These are phyloP conservation scores for Monosporascus sp. DNA, from an alignment of 2,329 filamentous ascomycete genomes.

Conservation along the genomic window DNA sequence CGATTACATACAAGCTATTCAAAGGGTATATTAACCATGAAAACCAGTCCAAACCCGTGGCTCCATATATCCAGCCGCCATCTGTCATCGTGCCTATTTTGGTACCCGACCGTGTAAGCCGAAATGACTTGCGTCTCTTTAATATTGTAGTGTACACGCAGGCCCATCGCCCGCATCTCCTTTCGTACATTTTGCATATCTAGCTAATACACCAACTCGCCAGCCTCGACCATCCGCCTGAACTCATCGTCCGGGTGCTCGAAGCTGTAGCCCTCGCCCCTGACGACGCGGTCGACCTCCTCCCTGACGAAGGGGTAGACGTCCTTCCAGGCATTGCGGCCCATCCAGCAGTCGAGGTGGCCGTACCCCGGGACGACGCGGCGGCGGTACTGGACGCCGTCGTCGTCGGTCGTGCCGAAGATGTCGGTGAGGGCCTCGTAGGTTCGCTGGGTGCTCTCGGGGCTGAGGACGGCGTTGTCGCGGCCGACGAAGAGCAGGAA, in stretches of 20 bases:
- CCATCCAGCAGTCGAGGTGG: slow-evolving; percentile 59
- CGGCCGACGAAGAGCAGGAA: slow-evolving; percentile 50
- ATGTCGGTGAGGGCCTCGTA: slow-evolving; percentile 47
- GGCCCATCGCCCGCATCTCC: neutral
- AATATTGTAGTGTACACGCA: no score
- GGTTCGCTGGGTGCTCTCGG: slow-evolving; percentile 46
- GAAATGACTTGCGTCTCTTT: no score
- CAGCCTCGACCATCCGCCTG: slow-evolving; percentile 32
- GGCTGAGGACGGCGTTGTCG: slow-evolving; percentile 52
- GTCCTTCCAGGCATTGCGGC: slow-evolving; percentile 51
- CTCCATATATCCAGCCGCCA: neutral
- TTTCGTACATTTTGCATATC: slow-evolving; percentile 1
- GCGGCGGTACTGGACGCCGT: slow-evolving; percentile 41
- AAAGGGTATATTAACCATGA: neutral
- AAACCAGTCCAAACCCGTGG: neutral
- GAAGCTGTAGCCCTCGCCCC: slow-evolving; percentile 37
- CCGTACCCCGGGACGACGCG: slow-evolving; percentile 52
- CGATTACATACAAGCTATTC: neutral
- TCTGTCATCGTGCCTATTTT: neutral
- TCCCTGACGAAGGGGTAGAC: slow-evolving; percentile 51
- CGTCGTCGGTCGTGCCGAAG: slow-evolving; percentile 35
- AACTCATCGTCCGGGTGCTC: slow-evolving; percentile 38
- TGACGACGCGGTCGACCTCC: slow-evolving; percentile 48
- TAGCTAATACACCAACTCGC: slow-evolving; percentile 32
- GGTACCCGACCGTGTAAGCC: no score